Conservation (phyloP, 2,329 filamentous ascomycete species). For the Colletotrichum eleusines region DNA sequence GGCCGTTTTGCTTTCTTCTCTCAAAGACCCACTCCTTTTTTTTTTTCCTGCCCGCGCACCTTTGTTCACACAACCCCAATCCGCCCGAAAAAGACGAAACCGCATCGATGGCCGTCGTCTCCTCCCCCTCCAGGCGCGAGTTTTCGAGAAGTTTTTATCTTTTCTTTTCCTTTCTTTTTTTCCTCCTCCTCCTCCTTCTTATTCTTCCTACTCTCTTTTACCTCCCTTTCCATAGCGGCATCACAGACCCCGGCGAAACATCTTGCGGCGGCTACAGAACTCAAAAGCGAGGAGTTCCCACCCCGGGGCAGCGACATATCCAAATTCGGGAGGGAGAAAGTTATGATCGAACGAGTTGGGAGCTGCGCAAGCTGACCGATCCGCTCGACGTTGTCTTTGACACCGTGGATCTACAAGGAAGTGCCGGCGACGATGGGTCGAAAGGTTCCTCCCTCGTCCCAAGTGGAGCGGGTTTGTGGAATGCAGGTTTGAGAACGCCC, state of each 20-base stretch:
- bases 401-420: constrained; percentile 11
- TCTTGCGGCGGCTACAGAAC: constrained; percentile 8
- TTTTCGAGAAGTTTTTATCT: constrained; percentile 23
- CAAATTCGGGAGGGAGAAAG: background rate
- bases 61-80: background rate
- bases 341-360: background rate
- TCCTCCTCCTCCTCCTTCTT: too few relatives aligned
- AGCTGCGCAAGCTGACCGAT: constrained; percentile 1
- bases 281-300: background rate
- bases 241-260: constrained; percentile 14
- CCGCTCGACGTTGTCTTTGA: constrained; percentile 1
- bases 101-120: constrained; percentile 15
- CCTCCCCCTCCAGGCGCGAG: background rate
- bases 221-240: too few relatives aligned
- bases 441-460: background rate
- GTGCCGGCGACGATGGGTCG: background rate
- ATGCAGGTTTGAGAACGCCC: constrained; percentile 8
- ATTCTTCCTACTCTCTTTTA: too few relatives aligned
- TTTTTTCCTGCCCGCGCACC: background rate
- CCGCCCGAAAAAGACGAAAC: constrained; percentile 24
- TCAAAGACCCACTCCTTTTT: constrained; percentile 20
- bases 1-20: background rate
- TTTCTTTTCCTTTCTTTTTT: background rate
- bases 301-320: background rate
- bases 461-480: constrained; percentile 20